phyloP scores from a whole-genome alignment of 2,329 filamentous ascomycete genomes.

The Cordyceps cicadae region DNA sequence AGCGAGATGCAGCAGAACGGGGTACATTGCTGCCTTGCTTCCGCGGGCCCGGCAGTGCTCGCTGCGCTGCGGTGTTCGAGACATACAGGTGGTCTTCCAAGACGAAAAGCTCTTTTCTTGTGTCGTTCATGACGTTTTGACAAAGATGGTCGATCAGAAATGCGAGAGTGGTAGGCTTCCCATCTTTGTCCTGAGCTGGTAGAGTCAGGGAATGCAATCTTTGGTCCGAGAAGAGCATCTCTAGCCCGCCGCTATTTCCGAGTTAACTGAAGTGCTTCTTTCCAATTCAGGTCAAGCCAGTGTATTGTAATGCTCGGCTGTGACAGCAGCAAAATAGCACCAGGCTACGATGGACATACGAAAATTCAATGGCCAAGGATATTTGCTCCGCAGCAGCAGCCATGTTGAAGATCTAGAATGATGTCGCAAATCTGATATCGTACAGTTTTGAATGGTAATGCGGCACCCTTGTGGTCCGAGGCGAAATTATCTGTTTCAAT shows the following conservation, averaged over 20 bases:
- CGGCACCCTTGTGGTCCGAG: neutral
- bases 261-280: neutral
- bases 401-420: slow-evolving; percentile 4
- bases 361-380: slow-evolving; percentile 64
- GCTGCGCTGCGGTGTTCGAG: slow-evolving; percentile 2
- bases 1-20: neutral
- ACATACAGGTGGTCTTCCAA: slow-evolving; percentile 81
- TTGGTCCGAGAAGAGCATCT: slow-evolving; percentile 85
- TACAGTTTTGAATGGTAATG: neutral
- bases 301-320: neutral
- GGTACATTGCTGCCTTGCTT: neutral
- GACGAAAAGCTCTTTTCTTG: slow-evolving; percentile 80
- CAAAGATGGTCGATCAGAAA: slow-evolving; percentile 75
- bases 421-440: neutral
- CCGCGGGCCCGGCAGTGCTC: neutral
- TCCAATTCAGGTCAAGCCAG: neutral
- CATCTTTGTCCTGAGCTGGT: slow-evolving; percentile 52
- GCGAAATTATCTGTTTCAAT: neutral
- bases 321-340: neutral
- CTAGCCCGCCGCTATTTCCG: slow-evolving; percentile 67
- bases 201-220: slow-evolving; percentile 63
- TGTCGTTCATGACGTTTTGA: slow-evolving; percentile 74
- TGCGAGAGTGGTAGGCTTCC: slow-evolving; percentile 58
- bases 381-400: slow-evolving; percentile 27
- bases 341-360: slow-evolving; percentile 27